A percentile compares a stretch with the other conserved stretches of the same genome.
These are phyloP conservation scores for Gloeopeniophorella convolvens DNA, from an alignment of 768 basidiomycete species.

Conservation along the genomic window DNA sequence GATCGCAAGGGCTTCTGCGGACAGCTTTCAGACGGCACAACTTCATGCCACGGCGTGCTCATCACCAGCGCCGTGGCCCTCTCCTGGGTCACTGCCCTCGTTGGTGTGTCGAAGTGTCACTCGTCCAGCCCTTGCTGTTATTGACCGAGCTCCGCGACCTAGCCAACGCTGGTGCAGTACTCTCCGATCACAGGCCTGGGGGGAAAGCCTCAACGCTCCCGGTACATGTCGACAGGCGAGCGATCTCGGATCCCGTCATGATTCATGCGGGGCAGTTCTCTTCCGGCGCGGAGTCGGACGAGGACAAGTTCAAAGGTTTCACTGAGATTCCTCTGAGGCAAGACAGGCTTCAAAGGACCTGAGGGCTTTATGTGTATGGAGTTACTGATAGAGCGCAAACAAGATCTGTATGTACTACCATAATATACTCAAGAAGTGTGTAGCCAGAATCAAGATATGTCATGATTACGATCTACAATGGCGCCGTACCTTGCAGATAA, in stretches of 20 bases:
- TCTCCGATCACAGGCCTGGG: not conserved
- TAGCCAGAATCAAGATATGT: too few relatives aligned
- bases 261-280: conserved; percentile 4
- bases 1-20: conserved; percentile 1
- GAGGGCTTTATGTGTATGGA: too few relatives aligned
- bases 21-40: not conserved
- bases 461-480: not conserved
- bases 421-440: too few relatives aligned
- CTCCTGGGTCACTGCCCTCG: not conserved
- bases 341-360: not conserved
- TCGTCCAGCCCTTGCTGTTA: too few relatives aligned
- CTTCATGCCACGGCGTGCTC: not conserved
- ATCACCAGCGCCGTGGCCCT: not conserved
- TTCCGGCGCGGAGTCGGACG: not conserved
- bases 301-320: not conserved
- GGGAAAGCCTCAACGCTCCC: conserved; percentile 2
- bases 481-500: not conserved
- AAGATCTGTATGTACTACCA: too few relatives aligned
- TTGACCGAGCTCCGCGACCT: not conserved
- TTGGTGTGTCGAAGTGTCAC: too few relatives aligned
- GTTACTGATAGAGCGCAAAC: too few relatives aligned
- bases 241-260: conserved; percentile 2
- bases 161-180: conserved; percentile 1
- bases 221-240: not conserved
- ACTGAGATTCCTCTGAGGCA: not conserved